A percentile compares a stretch with the other conserved stretches of the same genome.
These are phyloP conservation scores for Rhipidocladum racemiflorum DNA, from an alignment of 176 grass and related monocot genomes.

Conservation along the genomic window DNA sequence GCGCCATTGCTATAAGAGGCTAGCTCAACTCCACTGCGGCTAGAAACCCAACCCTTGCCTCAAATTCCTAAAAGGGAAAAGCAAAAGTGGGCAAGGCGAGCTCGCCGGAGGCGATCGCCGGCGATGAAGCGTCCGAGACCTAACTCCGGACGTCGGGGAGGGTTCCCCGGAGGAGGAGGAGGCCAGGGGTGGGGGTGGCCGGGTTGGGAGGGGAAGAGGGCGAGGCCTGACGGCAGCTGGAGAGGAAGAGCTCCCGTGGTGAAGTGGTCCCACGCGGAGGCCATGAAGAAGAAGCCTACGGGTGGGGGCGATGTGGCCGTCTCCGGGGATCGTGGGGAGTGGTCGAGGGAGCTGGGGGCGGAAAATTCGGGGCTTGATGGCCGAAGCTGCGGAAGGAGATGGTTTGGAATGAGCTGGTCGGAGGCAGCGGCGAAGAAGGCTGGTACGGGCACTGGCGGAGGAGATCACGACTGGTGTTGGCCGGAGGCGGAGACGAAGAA, in stretches of 20 bases:
- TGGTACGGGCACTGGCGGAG: not conserved
- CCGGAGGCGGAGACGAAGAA: not conserved
- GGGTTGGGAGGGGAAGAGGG: conserved; percentile 2
- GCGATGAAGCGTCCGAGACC: conserved; percentile 19
- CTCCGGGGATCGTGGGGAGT: not conserved
- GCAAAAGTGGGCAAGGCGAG: not conserved
- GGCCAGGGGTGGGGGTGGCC: not conserved
- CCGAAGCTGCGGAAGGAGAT: not conserved
- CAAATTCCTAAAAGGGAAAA: conserved; percentile 3
- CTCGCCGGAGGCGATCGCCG: conserved; percentile 25
- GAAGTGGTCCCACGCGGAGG: conserved; percentile 44
- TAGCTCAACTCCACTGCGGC: not conserved
- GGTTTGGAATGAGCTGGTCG: conserved; percentile 8
- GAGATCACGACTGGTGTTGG: not conserved
- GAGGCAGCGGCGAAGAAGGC: not conserved
- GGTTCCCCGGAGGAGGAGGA: not conserved
- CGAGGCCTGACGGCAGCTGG: not conserved
- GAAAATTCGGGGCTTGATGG: not conserved
- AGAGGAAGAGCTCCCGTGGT: conserved; percentile 7
- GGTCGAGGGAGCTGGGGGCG: not conserved
- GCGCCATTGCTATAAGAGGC: not conserved
- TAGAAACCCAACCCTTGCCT: not conserved
- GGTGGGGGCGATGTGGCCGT: not conserved
- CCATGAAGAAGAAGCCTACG: conserved; percentile 26
- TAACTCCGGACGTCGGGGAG: not conserved